Evolutionary conservation across 139 green algal species (phyloP).

Genomic region (Chlorella sp.): DNA sequence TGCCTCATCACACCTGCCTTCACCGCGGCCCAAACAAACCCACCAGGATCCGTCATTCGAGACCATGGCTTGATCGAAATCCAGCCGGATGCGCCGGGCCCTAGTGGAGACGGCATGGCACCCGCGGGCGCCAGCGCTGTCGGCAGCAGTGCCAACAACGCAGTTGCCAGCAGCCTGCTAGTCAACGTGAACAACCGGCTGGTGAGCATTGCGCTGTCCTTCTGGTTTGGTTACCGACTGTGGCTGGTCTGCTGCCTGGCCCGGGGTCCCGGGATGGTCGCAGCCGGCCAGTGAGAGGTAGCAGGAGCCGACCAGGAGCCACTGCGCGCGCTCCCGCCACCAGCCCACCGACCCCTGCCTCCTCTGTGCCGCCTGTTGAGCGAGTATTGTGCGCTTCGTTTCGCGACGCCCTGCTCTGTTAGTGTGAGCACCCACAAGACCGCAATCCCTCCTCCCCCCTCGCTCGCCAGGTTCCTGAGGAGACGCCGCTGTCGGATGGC

Average conservation of each 20-base stretch:
- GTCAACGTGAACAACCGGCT: slow-evolving; percentile 93
- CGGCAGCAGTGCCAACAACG: not conserved
- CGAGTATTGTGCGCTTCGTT: no score
- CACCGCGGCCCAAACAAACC: not conserved
- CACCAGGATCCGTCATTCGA: slow-evolving; percentile 6
- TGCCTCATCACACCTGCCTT: not conserved
- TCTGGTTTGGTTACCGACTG: no score
- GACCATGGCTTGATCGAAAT: slow-evolving; percentile 19
- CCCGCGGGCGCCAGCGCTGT: not conserved
- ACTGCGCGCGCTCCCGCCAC: no score
- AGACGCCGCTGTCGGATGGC: slow-evolving; percentile 78
- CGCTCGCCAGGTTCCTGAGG: slow-evolving; percentile 48
- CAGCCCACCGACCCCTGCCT: no score
- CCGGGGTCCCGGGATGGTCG: no score
- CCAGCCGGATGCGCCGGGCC: not conserved
- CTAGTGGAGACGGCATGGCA: not conserved
- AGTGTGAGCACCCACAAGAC: no score
- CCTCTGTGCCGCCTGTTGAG: no score
- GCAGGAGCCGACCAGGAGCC: no score
- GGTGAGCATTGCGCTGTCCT: slow-evolving; percentile 6
- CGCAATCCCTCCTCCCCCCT: no score
- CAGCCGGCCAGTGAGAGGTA: no score
- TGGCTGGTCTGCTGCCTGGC: no score
- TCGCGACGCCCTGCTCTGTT: no score
- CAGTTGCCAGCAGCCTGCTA: slow-evolving; percentile 12